phyloP scores from a whole-genome alignment of 306 rosid genomes.

The Rosa rugosa region DNA sequence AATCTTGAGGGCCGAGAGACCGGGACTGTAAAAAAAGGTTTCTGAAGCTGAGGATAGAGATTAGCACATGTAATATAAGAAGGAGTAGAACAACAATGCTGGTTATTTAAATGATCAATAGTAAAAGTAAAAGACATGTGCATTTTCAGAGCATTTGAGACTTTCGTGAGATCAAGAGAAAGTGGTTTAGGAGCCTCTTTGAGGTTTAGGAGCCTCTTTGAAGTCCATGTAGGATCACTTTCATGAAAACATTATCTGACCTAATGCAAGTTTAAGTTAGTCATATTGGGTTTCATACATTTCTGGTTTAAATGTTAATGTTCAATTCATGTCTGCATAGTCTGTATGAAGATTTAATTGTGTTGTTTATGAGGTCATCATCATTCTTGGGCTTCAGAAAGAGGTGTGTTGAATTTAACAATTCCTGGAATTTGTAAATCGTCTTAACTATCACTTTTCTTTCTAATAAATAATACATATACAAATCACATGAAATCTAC shows the following conservation, averaged over 20 bases:
- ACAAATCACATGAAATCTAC: background rate
- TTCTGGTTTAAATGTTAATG: background rate
- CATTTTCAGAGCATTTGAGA: background rate
- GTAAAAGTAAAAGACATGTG: background rate
- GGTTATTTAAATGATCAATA: background rate
- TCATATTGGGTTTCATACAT: background rate
- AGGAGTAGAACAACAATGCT: background rate
- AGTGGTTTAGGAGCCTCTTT: too few relatives aligned
- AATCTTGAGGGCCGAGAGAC: background rate
- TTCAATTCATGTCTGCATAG: background rate
- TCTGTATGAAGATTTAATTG: background rate
- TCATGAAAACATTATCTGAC: background rate
- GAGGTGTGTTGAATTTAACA: background rate
- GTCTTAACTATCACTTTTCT: background rate
- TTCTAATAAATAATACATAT: background rate
- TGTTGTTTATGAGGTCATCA: background rate
- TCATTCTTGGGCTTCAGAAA: background rate
- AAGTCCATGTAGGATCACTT: background rate
- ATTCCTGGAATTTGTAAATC: background rate
- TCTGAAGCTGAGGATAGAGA: background rate
- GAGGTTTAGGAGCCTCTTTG: background rate
- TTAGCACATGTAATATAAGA: background rate
- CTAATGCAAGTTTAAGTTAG: background rate
- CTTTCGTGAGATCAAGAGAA: background rate
- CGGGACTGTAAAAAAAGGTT: background rate